These are phyloP conservation scores for Udeniomyces megalosporus DNA, from an alignment of 768 basidiomycete species.

Conservation along the genomic window DNA sequence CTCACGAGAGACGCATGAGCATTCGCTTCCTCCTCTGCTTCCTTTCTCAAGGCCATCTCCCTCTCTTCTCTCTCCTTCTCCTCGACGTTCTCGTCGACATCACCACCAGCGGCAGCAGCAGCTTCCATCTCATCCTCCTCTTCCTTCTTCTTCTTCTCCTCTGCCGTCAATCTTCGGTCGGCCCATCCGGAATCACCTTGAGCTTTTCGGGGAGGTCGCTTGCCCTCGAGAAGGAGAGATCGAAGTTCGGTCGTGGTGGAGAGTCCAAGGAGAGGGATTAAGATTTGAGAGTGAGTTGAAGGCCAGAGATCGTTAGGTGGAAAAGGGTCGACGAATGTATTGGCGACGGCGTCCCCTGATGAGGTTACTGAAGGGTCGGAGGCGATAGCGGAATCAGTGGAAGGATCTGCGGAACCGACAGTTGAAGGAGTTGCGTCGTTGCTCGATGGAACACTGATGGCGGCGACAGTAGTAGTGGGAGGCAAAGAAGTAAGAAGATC, in stretches of 20 bases:
- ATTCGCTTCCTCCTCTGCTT: conserved; percentile 24
- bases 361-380: too few relatives aligned
- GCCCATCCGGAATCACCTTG: conserved; percentile 63
- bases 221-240: conserved; percentile 62
- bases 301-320: conserved; percentile 2
- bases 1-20: neutral
- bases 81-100: neutral
- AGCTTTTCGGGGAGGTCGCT: conserved; percentile 45
- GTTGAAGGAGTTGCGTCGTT: neutral
- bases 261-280: conserved; percentile 12
- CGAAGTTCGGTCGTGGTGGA: conserved; percentile 48
- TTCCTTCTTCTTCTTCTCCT: conserved; percentile 21
- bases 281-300: neutral
- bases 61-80: conserved; percentile 26
- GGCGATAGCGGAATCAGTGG: too few relatives aligned
- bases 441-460: neutral
- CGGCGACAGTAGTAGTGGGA: conserved; percentile 32
- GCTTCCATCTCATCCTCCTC: conserved; percentile 16
- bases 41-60: conserved; percentile 32
- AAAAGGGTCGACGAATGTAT: conserved; percentile 8
- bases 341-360: too few relatives aligned
- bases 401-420: too few relatives aligned
- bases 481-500: conserved; percentile 48
- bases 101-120: neutral
- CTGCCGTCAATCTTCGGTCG: conserved; percentile 30